A percentile compares a stretch with the other conserved stretches of the same genome.
phyloP scores from a whole-genome alignment of 106 monocot genomes.

The Triglochin maritima region DNA sequence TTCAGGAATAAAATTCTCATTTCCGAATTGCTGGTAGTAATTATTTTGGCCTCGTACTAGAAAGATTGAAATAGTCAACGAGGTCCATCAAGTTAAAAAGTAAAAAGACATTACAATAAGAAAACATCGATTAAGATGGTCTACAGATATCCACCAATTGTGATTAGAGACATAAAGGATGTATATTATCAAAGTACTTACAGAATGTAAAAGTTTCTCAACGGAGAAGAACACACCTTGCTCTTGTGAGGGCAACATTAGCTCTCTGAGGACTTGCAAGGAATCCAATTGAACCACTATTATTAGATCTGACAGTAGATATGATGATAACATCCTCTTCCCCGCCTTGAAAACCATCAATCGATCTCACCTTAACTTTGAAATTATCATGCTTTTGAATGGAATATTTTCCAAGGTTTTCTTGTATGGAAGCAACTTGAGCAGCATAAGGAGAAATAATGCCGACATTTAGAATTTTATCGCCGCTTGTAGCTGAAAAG shows the following conservation, averaged over 20 bases:
- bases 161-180: background rate
- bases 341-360: slow-evolving; percentile 27
- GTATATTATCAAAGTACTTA: background rate
- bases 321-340: slow-evolving; percentile 30
- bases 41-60: too few relatives aligned
- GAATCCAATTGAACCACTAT: slow-evolving; percentile 20
- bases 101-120: too few relatives aligned
- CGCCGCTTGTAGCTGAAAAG: slow-evolving; percentile 2
- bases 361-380: slow-evolving; percentile 4
- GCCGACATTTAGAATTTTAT: slow-evolving; percentile 2
- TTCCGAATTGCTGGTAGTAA: too few relatives aligned
- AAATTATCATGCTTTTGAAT: background rate
- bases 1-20: too few relatives aligned
- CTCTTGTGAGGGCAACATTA: slow-evolving; percentile 28
- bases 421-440: slow-evolving; percentile 19
- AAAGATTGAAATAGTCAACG: too few relatives aligned
- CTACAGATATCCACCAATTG: background rate
- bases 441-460: slow-evolving; percentile 25
- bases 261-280: slow-evolving; percentile 11
- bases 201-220: background rate
- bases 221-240: background rate
- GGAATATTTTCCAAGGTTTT: slow-evolving; percentile 11
- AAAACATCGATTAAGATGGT: too few relatives aligned
- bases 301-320: slow-evolving; percentile 20
- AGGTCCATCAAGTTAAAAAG: too few relatives aligned